These are phyloP conservation scores for Pleoardoris graminearum DNA, from an alignment of 2,329 filamentous ascomycete genomes.

Conservation along the genomic window DNA sequence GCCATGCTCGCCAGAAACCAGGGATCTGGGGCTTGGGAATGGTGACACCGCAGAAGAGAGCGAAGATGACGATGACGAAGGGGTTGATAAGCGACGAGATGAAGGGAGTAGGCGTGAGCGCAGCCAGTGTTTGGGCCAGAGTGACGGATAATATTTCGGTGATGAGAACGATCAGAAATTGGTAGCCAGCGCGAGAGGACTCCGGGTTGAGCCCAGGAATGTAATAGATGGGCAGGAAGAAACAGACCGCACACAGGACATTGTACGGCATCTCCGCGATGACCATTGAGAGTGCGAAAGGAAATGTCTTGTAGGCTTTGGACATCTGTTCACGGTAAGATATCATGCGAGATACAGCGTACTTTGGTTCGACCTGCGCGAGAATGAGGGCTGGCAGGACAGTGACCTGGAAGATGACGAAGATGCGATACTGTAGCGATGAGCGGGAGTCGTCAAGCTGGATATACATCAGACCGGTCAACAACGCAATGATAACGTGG, in stretches of 20 bases:
- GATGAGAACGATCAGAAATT: slow-evolving; percentile 82
- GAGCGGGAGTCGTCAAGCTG: slow-evolving; percentile 74
- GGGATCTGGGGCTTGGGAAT: slow-evolving; percentile 79
- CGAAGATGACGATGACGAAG: slow-evolving; percentile 79
- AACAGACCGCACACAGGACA: slow-evolving; percentile 75
- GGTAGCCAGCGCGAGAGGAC: slow-evolving; percentile 73
- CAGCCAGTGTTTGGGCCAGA: slow-evolving; percentile 71
- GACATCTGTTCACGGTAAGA: slow-evolving; percentile 84
- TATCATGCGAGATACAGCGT: slow-evolving; percentile 75
- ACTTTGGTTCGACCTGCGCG: slow-evolving; percentile 82
- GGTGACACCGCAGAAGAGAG: slow-evolving; percentile 85
- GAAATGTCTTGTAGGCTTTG: slow-evolving; percentile 82
- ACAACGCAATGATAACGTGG: slow-evolving; percentile 74
- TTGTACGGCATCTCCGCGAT: slow-evolving; percentile 84
- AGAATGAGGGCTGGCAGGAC: slow-evolving; percentile 83
- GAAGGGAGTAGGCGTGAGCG: slow-evolving; percentile 76
- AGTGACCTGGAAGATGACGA: slow-evolving; percentile 87
- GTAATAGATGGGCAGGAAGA: slow-evolving; percentile 85
- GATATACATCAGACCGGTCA: slow-evolving; percentile 79
- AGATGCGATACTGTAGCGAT: slow-evolving; percentile 82
- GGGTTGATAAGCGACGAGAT: slow-evolving; percentile 81
- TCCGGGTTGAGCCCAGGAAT: slow-evolving; percentile 72
- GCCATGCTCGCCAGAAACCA: slow-evolving; percentile 75
- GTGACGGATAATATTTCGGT: slow-evolving; percentile 85
- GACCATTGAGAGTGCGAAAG: slow-evolving; percentile 78